Percentiles rank a stretch among this genome's conserved stretches.
Conservation (phyloP, 306 rosid genomes). For the Hylodesmum podocarpum region DNA sequence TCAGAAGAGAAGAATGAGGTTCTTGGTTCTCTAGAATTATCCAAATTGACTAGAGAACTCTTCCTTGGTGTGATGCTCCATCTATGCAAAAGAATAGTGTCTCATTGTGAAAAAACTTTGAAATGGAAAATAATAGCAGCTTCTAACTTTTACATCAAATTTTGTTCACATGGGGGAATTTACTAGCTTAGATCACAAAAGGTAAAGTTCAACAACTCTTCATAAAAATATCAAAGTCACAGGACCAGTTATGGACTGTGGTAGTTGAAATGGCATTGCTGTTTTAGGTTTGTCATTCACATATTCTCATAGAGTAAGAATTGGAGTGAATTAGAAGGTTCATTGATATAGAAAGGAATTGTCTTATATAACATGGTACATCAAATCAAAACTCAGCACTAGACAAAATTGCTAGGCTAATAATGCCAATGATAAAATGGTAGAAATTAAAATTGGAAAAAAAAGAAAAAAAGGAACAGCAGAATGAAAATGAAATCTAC, state of each 20-base stretch:
- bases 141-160: conserved; percentile 28
- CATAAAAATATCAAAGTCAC: conserved; percentile 24
- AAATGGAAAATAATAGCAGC: conserved; percentile 10
- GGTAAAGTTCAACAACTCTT: conserved; percentile 44
- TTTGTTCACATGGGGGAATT: conserved; percentile 29
- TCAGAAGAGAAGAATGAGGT: conserved; percentile 1
- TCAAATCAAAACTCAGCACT: not conserved
- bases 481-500: not conserved
- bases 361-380: conserved; percentile 11
- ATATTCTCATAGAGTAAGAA: conserved; percentile 12
- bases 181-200: conserved; percentile 34
- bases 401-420: conserved; percentile 21
- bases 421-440: conserved; percentile 11
- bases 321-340: conserved; percentile 20
- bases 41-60: conserved; percentile 11
- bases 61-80: conserved; percentile 14
- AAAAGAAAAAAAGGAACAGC: not conserved
- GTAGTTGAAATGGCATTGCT: conserved; percentile 37
- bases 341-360: not conserved
- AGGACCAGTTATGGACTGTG: conserved; percentile 29
- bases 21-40: not conserved
- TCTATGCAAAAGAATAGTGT: not conserved
- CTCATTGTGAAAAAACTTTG: conserved; percentile 15
- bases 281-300: conserved; percentile 29
- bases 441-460: not conserved